A percentile compares a stretch with the other conserved stretches of the same genome.
Conservation (phyloP, 1,139 yeast species). For the Sugiyamaella pinicola region DNA sequence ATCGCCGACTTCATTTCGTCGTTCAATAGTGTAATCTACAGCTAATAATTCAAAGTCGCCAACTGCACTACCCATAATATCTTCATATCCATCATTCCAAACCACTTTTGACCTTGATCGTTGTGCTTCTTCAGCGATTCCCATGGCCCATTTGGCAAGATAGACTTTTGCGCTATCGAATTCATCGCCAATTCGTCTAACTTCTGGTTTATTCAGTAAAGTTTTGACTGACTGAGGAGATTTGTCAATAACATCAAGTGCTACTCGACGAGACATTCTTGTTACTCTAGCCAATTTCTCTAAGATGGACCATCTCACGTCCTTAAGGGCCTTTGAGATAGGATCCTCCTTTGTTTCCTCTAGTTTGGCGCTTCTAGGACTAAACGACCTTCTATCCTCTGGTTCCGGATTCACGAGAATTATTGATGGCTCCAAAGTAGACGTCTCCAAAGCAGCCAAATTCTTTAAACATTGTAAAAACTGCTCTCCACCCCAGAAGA, state of each 20-base stretch:
- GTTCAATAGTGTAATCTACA: constrained; percentile 60
- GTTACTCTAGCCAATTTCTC: constrained; percentile 85
- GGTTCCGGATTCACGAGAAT: constrained; percentile 77
- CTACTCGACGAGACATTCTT: constrained; percentile 62
- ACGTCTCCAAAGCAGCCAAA: constrained; percentile 63
- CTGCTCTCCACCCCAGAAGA: constrained; percentile 92
- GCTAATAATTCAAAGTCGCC: constrained; percentile 70
- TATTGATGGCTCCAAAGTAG: constrained; percentile 71
- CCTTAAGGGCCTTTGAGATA: constrained; percentile 49
- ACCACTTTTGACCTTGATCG: constrained; percentile 56
- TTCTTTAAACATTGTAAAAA: constrained; percentile 58
- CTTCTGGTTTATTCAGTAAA: constrained; percentile 75
- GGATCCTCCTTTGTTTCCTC: constrained; percentile 33
- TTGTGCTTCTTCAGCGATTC: constrained; percentile 91
- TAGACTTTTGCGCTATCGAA: constrained; percentile 91
- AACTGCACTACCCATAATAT: constrained; percentile 60
- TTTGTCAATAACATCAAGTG: constrained; percentile 62
- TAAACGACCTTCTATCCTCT: constrained; percentile 75
- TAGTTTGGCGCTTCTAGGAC: constrained; percentile 53
- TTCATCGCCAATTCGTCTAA: constrained; percentile 77
- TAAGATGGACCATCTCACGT: constrained; percentile 83
- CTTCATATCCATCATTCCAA: constrained; percentile 46
- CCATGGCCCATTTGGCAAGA: constrained; percentile 95
- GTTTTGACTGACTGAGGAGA: constrained; percentile 64
- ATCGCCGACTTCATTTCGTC: constrained; percentile 64